These are phyloP conservation scores for Coemansia sp. DNA, from an alignment of 192 early-diverging fungal species.

Conservation along the genomic window DNA sequence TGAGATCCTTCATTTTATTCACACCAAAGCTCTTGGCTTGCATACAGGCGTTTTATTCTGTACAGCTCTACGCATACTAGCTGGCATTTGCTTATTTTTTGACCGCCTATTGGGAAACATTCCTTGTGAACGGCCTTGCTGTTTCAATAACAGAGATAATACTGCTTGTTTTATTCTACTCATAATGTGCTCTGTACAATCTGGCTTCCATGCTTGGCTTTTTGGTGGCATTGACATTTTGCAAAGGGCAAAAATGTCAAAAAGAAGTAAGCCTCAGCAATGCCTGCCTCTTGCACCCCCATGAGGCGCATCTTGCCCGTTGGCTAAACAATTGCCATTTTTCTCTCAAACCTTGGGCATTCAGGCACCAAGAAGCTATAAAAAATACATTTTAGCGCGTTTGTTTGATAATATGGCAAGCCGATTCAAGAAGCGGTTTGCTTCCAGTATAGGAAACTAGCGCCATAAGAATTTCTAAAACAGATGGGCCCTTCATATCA, in stretches of 20 bases:
- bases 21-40: neutral
- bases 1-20: neutral
- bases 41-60: neutral
- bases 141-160: neutral
- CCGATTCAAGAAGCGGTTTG: slow-evolving; percentile 7
- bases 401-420: neutral
- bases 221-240: no score
- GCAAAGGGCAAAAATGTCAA: no score
- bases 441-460: neutral
- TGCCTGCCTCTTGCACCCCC: no score
- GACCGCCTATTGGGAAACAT: neutral
- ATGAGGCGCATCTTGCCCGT: neutral
- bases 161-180: neutral
- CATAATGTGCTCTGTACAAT: neutral
- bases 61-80: neutral
- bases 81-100: neutral
- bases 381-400: neutral
- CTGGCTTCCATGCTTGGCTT: neutral
- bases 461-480: neutral
- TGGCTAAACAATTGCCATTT: neutral
- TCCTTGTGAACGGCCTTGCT: neutral
- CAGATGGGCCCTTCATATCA: neutral
- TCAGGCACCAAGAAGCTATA: neutral
- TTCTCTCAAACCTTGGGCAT: neutral
- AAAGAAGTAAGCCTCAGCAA: no score